Conservation (phyloP, 306 rosid genomes). For the Corylus americana region DNA sequence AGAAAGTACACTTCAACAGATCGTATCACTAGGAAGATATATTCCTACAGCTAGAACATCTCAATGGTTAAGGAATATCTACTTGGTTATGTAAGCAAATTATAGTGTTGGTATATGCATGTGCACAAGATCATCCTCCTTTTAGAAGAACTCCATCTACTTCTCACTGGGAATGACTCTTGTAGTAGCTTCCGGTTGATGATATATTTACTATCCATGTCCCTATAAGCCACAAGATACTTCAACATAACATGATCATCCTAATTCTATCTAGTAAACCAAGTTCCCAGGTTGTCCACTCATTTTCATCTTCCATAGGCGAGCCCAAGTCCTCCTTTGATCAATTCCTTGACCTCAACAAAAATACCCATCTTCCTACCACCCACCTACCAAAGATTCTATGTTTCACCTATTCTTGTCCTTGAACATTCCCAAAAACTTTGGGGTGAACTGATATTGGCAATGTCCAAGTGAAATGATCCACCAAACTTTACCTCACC, state of each 20-base stretch:
- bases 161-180: background rate
- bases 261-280: background rate
- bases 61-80: background rate
- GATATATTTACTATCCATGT: background rate
- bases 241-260: background rate
- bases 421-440: background rate
- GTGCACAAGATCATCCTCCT: background rate
- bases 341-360: slow-evolving; percentile 3
- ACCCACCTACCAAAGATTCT: background rate
- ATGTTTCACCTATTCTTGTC: background rate
- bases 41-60: background rate
- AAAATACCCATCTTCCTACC: background rate
- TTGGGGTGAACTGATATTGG: background rate
- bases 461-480: background rate
- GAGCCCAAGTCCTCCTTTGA: background rate
- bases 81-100: background rate
- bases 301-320: background rate
- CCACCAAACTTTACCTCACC: background rate
- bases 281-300: background rate
- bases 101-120: background rate
- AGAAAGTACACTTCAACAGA: background rate
- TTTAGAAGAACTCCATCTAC: background rate
- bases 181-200: too few species aligned
- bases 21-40: background rate
- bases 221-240: background rate